phyloP scores from a whole-genome alignment of 2,329 filamentous ascomycete genomes.

The Achaetomium macrosporum region DNA sequence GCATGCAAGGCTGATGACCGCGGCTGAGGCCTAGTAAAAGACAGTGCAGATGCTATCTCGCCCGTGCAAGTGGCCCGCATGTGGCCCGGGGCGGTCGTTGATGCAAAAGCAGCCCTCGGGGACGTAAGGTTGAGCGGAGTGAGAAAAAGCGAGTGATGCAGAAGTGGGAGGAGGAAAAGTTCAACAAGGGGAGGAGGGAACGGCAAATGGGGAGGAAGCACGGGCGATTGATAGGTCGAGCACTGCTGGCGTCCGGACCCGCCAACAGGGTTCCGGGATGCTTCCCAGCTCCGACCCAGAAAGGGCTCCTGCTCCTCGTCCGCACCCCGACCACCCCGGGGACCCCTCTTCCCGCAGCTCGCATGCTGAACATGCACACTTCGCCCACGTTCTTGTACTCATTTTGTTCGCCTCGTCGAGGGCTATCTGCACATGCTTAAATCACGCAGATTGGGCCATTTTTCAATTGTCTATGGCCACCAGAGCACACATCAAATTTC shows the following conservation, averaged over 20 bases:
- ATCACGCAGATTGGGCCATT: slow-evolving; percentile 23
- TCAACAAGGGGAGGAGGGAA: slow-evolving; percentile 27
- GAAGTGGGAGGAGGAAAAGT: slow-evolving; percentile 28
- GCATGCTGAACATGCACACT: slow-evolving; percentile 31
- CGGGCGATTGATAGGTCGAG: slow-evolving; percentile 17
- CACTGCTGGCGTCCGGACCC: slow-evolving; percentile 22
- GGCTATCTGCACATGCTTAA: slow-evolving; percentile 36
- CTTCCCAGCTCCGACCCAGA: slow-evolving; percentile 24
- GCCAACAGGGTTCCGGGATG: slow-evolving; percentile 21
- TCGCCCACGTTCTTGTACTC: slow-evolving; percentile 58
- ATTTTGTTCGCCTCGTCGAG: slow-evolving; percentile 45
- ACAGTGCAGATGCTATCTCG: slow-evolving; percentile 4
- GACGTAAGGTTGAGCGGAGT: slow-evolving; percentile 9
- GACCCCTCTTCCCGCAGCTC: slow-evolving; percentile 30
- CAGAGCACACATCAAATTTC: slow-evolving; percentile 16
- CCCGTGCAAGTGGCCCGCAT: slow-evolving; percentile 3
- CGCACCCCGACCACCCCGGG: slow-evolving; percentile 30
- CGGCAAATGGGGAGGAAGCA: slow-evolving; percentile 27
- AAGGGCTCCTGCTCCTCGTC: slow-evolving; percentile 25
- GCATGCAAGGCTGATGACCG: slow-evolving; percentile 20
- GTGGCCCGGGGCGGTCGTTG: slow-evolving; percentile 1
- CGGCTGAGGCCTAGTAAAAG: slow-evolving; percentile 6
- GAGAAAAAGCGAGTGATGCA: slow-evolving; percentile 4
- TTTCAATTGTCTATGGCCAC: slow-evolving; percentile 19
- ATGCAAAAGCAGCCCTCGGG: slow-evolving; percentile 1